Evolutionary conservation across 768 basidiomycete species (phyloP).

Genomic region (Cystofilobasidium capitatum): DNA sequence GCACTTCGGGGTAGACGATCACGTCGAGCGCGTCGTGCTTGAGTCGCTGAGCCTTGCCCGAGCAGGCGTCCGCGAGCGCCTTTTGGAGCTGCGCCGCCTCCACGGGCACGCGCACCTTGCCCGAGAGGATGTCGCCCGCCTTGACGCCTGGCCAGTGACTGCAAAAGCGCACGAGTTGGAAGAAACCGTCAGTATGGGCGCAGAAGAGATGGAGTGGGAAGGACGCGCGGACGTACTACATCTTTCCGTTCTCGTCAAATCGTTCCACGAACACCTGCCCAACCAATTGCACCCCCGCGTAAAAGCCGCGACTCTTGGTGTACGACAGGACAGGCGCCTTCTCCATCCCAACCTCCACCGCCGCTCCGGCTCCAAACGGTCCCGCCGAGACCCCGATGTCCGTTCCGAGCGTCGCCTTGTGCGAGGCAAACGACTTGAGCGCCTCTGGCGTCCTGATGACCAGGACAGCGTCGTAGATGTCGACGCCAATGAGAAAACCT

Average conservation of each 20-base stretch:
- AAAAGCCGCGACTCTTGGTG: constrained; percentile 36
- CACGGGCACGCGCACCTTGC: constrained; percentile 28
- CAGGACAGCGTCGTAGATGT: constrained; percentile 40
- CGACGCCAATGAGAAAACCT: constrained; percentile 39
- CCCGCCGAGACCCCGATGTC: constrained; percentile 37
- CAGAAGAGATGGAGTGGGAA: too few species aligned
- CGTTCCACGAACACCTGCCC: constrained; percentile 37
- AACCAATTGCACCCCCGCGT: constrained; percentile 39
- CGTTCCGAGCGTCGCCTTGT: constrained; percentile 31
- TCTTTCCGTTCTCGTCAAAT: constrained; percentile 29
- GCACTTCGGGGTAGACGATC: constrained; percentile 9
- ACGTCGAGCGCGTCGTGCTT: constrained; percentile 25
- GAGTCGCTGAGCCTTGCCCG: constrained; percentile 30
- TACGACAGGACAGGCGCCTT: constrained; percentile 37
- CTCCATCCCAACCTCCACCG: constrained; percentile 37
- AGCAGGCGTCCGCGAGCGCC: constrained; percentile 31
- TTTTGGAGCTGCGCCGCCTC: constrained; percentile 22
- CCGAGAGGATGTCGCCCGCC: constrained; percentile 30
- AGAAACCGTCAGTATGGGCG: not conserved
- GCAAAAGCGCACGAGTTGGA: not conserved
- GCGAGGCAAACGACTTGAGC: constrained; percentile 37
- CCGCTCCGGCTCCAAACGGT: constrained; percentile 39
- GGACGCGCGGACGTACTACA: constrained; percentile 1
- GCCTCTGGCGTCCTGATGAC: constrained; percentile 38
- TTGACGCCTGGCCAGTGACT: constrained; percentile 27